These are phyloP conservation scores for Cyberlindnera sargentensis DNA, from an alignment of 805 yeast species.

Conservation along the genomic window DNA sequence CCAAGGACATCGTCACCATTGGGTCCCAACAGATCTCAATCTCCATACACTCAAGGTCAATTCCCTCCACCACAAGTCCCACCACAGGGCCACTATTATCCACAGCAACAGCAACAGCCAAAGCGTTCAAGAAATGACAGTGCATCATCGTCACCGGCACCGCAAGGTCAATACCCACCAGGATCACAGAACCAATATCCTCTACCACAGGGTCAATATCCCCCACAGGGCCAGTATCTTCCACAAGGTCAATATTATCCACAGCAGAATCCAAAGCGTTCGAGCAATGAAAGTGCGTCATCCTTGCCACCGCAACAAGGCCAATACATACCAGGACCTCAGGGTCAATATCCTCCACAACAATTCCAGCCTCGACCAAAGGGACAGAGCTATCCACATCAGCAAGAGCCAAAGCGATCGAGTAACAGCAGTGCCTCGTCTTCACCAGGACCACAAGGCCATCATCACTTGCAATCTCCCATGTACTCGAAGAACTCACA, in stretches of 20 bases:
- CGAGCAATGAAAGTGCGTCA: slow-evolving; percentile 4
- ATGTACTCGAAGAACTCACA: slow-evolving; percentile 1
- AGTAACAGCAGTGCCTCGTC: slow-evolving; percentile 7
- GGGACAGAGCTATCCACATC: background rate
- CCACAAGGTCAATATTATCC: background rate
- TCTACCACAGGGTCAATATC: slow-evolving; percentile 1
- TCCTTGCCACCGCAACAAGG: slow-evolving; percentile 7
- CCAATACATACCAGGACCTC: background rate
- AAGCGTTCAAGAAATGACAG: too few relatives aligned
- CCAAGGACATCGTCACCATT: background rate
- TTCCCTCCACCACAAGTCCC: background rate
- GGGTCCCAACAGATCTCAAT: too few relatives aligned
- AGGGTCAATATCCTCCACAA: background rate
- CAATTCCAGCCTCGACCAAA: slow-evolving; percentile 1
- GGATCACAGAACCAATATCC: background rate
- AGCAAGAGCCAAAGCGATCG: background rate
- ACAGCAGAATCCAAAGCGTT: background rate
- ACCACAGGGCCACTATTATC: slow-evolving; percentile 1
- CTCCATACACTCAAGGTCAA: too few relatives aligned
- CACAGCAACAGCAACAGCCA: slow-evolving; percentile 1
- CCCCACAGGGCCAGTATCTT: background rate
- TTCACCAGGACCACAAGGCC: slow-evolving; percentile 3
- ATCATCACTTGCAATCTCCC: slow-evolving; percentile 6
- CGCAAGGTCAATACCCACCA: background rate
- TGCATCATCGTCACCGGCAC: too few relatives aligned